Conservation (phyloP, 345 rosid species). For the Linum lewisii region DNA sequence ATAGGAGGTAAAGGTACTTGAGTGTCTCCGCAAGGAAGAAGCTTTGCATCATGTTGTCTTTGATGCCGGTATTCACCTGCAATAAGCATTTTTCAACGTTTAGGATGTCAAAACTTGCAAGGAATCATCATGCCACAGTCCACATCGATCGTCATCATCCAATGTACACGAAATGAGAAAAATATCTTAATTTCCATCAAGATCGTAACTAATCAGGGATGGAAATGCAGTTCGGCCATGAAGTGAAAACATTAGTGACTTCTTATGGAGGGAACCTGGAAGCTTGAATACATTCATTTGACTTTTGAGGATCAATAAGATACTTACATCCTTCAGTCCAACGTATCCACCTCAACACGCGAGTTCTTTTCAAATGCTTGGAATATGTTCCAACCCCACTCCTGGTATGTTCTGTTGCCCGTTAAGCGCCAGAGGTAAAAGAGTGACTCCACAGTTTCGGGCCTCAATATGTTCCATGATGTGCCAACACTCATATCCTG, state of each 20-base stretch:
- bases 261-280: background rate
- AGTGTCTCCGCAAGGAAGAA: conserved; percentile 96
- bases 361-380: conserved; percentile 92
- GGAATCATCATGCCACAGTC: too few species aligned
- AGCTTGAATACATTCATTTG: background rate
- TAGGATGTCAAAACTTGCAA: background rate
- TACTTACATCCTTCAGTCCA: conserved; percentile 88
- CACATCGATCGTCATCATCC: too few species aligned
- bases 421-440: conserved; percentile 94
- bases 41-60: conserved; percentile 96
- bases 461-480: conserved; percentile 92
- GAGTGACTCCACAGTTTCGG: conserved; percentile 93
- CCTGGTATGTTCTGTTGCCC: conserved; percentile 87
- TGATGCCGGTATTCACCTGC: conserved; percentile 76
- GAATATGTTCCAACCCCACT: conserved; percentile 99
- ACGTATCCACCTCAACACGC: conserved; percentile 86
- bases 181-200: too few species aligned
- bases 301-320: background rate
- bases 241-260: background rate
- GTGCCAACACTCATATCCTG: conserved; percentile 99
- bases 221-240: background rate
- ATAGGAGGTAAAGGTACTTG: conserved; percentile 79
- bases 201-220: background rate
- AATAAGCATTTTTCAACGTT: background rate
- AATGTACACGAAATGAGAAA: too few species aligned